Conservation (phyloP, 1,284 basidiomycete species). For the Ganoderma leucocontextum region DNA sequence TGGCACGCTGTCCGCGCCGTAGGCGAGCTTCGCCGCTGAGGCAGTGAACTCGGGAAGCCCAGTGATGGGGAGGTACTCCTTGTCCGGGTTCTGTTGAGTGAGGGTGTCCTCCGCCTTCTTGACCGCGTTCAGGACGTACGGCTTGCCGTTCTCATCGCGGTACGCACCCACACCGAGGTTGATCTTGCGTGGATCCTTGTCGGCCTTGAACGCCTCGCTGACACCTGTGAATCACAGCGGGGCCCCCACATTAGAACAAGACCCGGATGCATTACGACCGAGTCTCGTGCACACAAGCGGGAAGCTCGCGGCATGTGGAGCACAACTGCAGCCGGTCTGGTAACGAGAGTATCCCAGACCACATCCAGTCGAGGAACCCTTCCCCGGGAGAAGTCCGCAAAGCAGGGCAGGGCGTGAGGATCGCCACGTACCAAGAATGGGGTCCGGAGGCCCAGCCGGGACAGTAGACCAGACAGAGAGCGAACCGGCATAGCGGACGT, state of each 20-base stretch:
- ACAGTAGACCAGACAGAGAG: conserved; percentile 87
- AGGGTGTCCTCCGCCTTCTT: conserved; percentile 92
- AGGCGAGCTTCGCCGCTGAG: conserved; percentile 91
- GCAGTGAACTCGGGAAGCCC: conserved; percentile 90
- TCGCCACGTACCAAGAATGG: conserved; percentile 82
- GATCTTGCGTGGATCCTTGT: conserved; percentile 92
- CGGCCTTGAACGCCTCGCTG: conserved; percentile 95
- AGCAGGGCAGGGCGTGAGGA: conserved; percentile 13
- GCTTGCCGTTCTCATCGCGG: conserved; percentile 95
- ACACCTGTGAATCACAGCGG: conserved; percentile 60
- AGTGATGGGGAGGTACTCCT: conserved; percentile 98
- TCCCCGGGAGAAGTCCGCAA: conserved; percentile 23
- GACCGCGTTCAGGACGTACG: conserved; percentile 92
- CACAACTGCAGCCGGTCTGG: conserved; percentile 1
- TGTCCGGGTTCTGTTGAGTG: conserved; percentile 79
- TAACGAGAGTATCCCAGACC: conserved; percentile 15
- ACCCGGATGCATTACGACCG: neutral
- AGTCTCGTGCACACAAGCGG: conserved; percentile 19
- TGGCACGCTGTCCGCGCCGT: conserved; percentile 84
- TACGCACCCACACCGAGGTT: conserved; percentile 97
- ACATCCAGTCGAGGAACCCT: conserved; percentile 9
- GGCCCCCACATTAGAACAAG: conserved; percentile 15
- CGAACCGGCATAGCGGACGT: conserved; percentile 43
- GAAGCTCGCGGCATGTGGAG: conserved; percentile 10
- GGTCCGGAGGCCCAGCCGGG: conserved; percentile 89